A percentile compares a stretch with the other conserved stretches of the same genome.
Evolutionary conservation across 2,329 filamentous ascomycete species (phyloP).

Genomic region (Rutstroemia sp.): DNA sequence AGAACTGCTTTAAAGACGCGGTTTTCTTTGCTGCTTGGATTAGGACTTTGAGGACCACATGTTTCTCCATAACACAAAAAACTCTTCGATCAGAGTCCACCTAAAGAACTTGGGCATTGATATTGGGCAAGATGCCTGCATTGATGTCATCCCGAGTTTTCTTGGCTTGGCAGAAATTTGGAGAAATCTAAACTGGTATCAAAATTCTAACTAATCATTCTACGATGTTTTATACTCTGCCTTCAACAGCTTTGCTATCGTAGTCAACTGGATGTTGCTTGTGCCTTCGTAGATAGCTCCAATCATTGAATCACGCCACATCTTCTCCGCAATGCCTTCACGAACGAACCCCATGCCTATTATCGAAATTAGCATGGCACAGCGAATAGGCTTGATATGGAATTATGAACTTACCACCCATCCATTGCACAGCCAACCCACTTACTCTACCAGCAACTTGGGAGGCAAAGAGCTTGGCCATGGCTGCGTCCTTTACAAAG

Average conservation of each 20-base stretch:
- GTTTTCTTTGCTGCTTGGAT: neutral
- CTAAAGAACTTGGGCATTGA: neutral
- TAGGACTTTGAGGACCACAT: neutral
- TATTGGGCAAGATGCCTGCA: neutral
- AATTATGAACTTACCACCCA: conserved; percentile 57
- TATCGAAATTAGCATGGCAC: neutral
- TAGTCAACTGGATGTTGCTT: conserved; percentile 66
- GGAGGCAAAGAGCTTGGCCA: conserved; percentile 93
- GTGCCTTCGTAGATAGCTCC: conserved; percentile 95
- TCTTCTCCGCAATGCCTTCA: conserved; percentile 96
- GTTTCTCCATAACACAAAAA: neutral
- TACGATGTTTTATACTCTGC: conserved; percentile 55
- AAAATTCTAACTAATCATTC: neutral
- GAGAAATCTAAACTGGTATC: conserved; percentile 3
- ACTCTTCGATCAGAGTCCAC: neutral
- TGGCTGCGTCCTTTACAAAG: conserved; percentile 92
- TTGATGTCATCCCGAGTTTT: conserved; percentile 6
- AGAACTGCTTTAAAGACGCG: neutral
- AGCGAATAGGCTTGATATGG: neutral
- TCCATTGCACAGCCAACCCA: conserved; percentile 90
- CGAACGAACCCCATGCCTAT: conserved; percentile 83
- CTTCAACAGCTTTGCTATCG: conserved; percentile 64
- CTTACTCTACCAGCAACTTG: conserved; percentile 87
- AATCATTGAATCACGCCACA: conserved; percentile 96
- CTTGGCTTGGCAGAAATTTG: conserved; percentile 9